These are phyloP conservation scores for Gastrodia elata DNA, from an alignment of 106 monocot species.

Conservation along the genomic window DNA sequence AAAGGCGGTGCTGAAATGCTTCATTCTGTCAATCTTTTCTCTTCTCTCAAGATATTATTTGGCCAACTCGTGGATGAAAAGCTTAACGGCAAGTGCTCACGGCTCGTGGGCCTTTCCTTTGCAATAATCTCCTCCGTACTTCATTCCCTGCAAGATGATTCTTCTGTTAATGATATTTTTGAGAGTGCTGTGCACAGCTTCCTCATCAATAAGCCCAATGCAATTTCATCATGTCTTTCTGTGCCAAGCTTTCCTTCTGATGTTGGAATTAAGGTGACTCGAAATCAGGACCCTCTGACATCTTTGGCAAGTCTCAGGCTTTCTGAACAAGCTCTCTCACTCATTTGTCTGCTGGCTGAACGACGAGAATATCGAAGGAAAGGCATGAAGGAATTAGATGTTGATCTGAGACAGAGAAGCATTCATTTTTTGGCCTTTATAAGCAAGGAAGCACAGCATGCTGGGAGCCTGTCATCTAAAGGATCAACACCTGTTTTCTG, in stretches of 20 bases:
- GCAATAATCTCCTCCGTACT: constrained; percentile 58
- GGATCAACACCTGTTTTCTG: constrained; percentile 21
- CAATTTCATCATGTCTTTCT: constrained; percentile 50
- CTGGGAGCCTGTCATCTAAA: constrained; percentile 31
- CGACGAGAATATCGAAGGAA: constrained; percentile 37
- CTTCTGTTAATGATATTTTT: constrained; percentile 35
- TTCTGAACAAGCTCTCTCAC: constrained; percentile 46
- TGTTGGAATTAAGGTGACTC: constrained; percentile 38
- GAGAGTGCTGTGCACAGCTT: constrained; percentile 41
- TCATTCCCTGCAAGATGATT: constrained; percentile 45
- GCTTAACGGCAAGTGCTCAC: constrained; percentile 17
- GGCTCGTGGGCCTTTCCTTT: constrained; percentile 42
- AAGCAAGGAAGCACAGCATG: constrained; percentile 44
- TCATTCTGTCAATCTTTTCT: constrained; percentile 32
- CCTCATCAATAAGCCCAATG: constrained; percentile 43
- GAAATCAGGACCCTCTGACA: constrained; percentile 17
- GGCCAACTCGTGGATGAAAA: constrained; percentile 21
- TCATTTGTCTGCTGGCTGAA: constrained; percentile 57
- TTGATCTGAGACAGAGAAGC: constrained; percentile 48
- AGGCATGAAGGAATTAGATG: constrained; percentile 45
- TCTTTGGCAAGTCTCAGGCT: constrained; percentile 48
- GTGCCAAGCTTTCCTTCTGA: constrained; percentile 27
- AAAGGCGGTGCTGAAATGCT: constrained; percentile 80
- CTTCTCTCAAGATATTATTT: constrained; percentile 47
- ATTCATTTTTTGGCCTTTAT: constrained; percentile 86